Evolutionary conservation across 2,329 filamentous ascomycete genomes (phyloP).

Genomic region (Drechmeria coniospora): DNA sequence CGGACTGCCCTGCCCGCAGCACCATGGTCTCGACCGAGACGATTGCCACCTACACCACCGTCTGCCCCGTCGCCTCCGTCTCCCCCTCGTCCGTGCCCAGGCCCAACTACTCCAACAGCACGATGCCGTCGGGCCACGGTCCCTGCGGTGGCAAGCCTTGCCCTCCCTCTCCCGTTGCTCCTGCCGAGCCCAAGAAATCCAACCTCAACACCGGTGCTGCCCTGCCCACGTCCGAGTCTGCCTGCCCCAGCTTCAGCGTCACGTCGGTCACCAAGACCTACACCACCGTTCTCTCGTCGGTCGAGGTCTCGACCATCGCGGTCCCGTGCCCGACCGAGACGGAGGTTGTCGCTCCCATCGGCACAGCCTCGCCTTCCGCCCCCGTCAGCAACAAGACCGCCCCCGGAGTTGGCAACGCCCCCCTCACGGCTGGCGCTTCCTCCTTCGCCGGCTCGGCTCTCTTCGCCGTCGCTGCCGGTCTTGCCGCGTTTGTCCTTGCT

Average conservation of each 20-base stretch:
- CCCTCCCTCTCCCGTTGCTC: constrained; percentile 7
- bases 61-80: constrained; percentile 12
- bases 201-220: neutral
- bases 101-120: constrained; percentile 8
- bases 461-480: constrained; percentile 39
- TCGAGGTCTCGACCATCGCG: constrained; percentile 35
- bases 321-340: constrained; percentile 24
- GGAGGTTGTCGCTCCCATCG: constrained; percentile 8
- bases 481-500: constrained; percentile 37
- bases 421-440: constrained; percentile 35
- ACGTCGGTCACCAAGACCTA: constrained; percentile 38
- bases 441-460: constrained; percentile 36
- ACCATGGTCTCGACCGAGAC: constrained; percentile 21
- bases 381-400: constrained; percentile 16
- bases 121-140: constrained; percentile 2
- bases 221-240: neutral
- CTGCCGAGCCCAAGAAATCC: too few relatives aligned
- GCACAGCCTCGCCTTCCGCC: constrained; percentile 27
- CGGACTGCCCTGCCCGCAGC: constrained; percentile 40
- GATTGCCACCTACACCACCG: constrained; percentile 22
- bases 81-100: neutral
- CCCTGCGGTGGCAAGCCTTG: constrained; percentile 7
- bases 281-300: constrained; percentile 39
- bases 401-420: constrained; percentile 14
- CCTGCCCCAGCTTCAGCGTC: constrained; percentile 24